These are phyloP conservation scores for Amanita rimosa DNA, from an alignment of 768 basidiomycete genomes.

Conservation along the genomic window DNA sequence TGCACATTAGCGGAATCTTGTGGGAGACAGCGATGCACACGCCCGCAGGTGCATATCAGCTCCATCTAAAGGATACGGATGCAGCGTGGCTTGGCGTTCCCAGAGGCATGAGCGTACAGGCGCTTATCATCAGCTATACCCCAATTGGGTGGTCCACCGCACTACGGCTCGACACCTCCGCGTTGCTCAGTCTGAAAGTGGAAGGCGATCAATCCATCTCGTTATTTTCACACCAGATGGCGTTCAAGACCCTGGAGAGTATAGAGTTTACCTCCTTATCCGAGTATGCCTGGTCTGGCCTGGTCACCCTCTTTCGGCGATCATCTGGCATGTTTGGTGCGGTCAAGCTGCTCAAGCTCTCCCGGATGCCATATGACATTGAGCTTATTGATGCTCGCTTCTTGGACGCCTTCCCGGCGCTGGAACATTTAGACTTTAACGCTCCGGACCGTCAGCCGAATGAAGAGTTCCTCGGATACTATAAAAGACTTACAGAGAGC, in stretches of 20 bases:
- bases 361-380: background rate
- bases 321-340: background rate
- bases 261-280: conserved; percentile 3
- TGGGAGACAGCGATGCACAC: conserved; percentile 1
- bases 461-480: background rate
- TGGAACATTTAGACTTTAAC: background rate
- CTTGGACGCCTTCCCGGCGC: conserved; percentile 3
- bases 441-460: background rate
- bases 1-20: background rate
- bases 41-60: background rate
- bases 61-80: conserved; percentile 3
- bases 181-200: conserved; percentile 2
- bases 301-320: background rate
- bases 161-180: background rate
- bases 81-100: conserved; percentile 2
- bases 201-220: conserved; percentile 1
- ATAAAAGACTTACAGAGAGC: background rate
- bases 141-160: conserved; percentile 2
- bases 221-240: conserved; percentile 1
- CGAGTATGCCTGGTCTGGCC: background rate
- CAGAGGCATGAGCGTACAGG: background rate
- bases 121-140: background rate
- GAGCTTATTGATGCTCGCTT: background rate
- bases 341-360: background rate
- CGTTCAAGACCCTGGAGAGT: conserved; percentile 1